A percentile compares a stretch with the other conserved stretches of the same genome.
Conservation (phyloP, 371 early-diverging fungal genomes). For the Coemansia sp. region DNA sequence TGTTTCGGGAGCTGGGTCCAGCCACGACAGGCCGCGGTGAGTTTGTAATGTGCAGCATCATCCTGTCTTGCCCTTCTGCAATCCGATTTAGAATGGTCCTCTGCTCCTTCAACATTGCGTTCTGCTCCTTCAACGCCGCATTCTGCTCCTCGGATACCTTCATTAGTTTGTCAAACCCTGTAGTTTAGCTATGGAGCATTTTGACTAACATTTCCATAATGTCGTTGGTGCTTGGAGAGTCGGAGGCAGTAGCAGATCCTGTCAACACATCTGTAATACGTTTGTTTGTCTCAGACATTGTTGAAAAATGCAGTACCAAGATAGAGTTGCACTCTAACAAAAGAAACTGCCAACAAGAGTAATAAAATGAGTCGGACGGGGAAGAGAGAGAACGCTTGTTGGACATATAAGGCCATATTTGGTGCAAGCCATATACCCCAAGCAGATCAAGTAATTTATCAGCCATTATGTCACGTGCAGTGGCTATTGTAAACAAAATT, state of each 20-base stretch:
- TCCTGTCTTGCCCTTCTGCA: background rate
- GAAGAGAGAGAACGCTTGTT: background rate
- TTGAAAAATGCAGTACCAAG: background rate
- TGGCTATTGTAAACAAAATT: background rate
- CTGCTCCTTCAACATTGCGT: background rate
- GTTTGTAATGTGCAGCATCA: background rate
- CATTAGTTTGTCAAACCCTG: too few species aligned
- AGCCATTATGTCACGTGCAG: background rate
- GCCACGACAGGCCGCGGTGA: background rate
- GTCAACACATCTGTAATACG: background rate
- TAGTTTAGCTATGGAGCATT: background rate
- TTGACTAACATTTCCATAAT: background rate
- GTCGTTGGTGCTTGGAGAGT: background rate
- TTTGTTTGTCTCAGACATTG: background rate
- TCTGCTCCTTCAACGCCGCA: too few species aligned
- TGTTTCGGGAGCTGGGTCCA: background rate
- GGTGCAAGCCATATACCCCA: too few species aligned
- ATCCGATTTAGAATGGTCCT: background rate
- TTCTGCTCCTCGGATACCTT: too few species aligned
- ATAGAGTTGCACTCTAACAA: conserved; percentile 7
- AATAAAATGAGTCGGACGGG: background rate
- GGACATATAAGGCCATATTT: too few species aligned
- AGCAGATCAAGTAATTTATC: background rate
- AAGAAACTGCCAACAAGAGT: background rate
- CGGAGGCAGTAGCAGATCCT: background rate